A percentile compares a stretch with the other conserved stretches of the same genome.
phyloP scores from a whole-genome alignment of 1,139 yeast genomes.

The Suhomyces terraborum region DNA sequence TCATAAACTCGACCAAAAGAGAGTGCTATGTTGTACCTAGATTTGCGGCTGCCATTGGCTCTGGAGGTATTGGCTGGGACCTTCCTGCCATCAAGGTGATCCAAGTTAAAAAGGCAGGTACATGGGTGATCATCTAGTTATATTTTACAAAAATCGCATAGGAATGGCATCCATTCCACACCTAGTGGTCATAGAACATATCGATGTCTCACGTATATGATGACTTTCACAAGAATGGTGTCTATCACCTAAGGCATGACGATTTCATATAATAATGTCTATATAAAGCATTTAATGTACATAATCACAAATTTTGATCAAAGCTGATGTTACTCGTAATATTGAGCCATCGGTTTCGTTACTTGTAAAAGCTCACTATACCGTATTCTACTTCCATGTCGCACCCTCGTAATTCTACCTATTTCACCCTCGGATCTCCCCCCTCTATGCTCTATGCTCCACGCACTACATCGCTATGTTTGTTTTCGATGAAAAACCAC shows the following conservation, averaged over 20 bases:
- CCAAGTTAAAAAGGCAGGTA: conserved; percentile 64
- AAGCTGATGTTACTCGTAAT: too few species aligned
- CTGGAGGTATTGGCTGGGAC: conserved; percentile 92
- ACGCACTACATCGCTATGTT: conserved; percentile 5
- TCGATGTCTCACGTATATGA: too few species aligned
- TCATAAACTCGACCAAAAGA: conserved; percentile 61
- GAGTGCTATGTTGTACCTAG: conserved; percentile 92
- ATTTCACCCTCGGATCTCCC: conserved; percentile 3
- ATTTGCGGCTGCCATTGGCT: conserved; percentile 80
- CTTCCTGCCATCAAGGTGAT: conserved; percentile 78
- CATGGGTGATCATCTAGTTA: conserved; percentile 49
- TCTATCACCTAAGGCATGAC: too few species aligned
- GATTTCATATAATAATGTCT: too few species aligned
- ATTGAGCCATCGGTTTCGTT: too few species aligned
- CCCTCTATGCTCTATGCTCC: conserved; percentile 6
- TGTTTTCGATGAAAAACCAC: conserved; percentile 8
- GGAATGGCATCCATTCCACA: not conserved
- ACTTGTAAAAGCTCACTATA: too few species aligned
- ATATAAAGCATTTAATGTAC: too few species aligned
- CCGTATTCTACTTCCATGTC: not conserved
- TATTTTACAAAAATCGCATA: not conserved
- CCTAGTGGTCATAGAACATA: too few species aligned
- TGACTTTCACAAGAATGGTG: too few species aligned
- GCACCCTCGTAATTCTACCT: too few species aligned
- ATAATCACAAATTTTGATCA: too few species aligned